A percentile compares a stretch with the other conserved stretches of the same genome.
Conservation (phyloP, 225 moss, liverwort and hornwort species). For the Polytrichum formosum region DNA sequence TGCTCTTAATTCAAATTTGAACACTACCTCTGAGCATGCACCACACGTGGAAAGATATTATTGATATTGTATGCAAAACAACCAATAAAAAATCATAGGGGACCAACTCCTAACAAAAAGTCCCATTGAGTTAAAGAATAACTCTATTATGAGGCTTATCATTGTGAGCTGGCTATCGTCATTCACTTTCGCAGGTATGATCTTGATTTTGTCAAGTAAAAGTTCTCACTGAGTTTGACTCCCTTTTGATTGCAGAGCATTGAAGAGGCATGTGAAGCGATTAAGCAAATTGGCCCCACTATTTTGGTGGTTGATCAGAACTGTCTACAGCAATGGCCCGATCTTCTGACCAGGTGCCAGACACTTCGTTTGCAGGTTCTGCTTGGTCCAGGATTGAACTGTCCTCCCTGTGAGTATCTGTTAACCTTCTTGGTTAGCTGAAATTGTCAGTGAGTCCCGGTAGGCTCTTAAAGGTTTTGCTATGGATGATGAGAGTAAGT, state of each 20-base stretch:
- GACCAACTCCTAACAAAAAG: too few relatives aligned
- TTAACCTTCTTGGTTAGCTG: conserved; percentile 32
- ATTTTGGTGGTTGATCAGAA: conserved; percentile 84
- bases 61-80: too few relatives aligned
- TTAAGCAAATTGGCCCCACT: conserved; percentile 65
- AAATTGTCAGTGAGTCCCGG: too few relatives aligned
- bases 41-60: too few relatives aligned
- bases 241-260: conserved; percentile 61
- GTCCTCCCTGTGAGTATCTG: conserved; percentile 50
- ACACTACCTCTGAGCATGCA: too few relatives aligned
- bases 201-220: background rate
- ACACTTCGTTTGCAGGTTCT: conserved; percentile 70
- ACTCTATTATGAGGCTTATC: too few relatives aligned
- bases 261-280: conserved; percentile 86
- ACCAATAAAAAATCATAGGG: too few relatives aligned
- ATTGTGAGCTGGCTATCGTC: too few relatives aligned
- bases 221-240: background rate
- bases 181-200: background rate
- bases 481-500: too few relatives aligned
- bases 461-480: too few relatives aligned
- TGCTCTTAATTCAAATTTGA: too few relatives aligned
- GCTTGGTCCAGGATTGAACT: conserved; percentile 58
- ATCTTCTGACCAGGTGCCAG: conserved; percentile 60
- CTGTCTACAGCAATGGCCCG: conserved; percentile 71
- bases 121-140: too few relatives aligned